Evolutionary conservation across 768 basidiomycete genomes (phyloP).

Genomic region (Tylopilus plumbeoviolaceoides): DNA sequence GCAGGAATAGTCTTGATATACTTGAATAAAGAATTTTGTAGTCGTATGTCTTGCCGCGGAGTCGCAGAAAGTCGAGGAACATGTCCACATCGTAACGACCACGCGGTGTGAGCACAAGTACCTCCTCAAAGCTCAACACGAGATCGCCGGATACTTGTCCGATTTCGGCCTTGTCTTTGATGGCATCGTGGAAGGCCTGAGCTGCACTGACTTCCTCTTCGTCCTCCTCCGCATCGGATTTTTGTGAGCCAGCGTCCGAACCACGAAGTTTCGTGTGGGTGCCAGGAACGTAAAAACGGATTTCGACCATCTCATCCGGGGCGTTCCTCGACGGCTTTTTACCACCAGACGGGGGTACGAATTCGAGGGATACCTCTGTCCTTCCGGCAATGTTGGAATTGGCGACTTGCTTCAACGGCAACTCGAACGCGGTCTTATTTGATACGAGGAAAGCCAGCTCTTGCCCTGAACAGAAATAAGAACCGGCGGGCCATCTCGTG

Average conservation of each 20-base stretch:
- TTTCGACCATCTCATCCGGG: constrained; percentile 89
- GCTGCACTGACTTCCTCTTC: constrained; percentile 82
- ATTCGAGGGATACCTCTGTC: constrained; percentile 99
- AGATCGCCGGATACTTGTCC: constrained; percentile 88
- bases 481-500: not conserved
- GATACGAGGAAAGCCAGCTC: constrained; percentile 90
- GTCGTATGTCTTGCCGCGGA: constrained; percentile 98
- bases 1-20: constrained; percentile 83
- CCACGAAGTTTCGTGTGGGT: constrained; percentile 55
- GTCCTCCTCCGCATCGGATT: constrained; percentile 66
- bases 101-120: constrained; percentile 91
- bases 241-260: constrained; percentile 72
- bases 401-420: constrained; percentile 81
- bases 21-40: constrained; percentile 93
- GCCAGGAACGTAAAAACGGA: constrained; percentile 94
- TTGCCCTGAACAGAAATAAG: constrained; percentile 51
- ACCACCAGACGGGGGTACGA: constrained; percentile 46
- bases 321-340: constrained; percentile 42
- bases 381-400: constrained; percentile 98
- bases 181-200: constrained; percentile 92
- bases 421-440: constrained; percentile 83
- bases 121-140: constrained; percentile 92
- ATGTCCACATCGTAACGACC: constrained; percentile 98
- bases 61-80: constrained; percentile 89
- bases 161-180: constrained; percentile 96